Base-by-base conservation (phyloP, 371 early-diverging fungal species). In the Globomyces sp. region DNA sequence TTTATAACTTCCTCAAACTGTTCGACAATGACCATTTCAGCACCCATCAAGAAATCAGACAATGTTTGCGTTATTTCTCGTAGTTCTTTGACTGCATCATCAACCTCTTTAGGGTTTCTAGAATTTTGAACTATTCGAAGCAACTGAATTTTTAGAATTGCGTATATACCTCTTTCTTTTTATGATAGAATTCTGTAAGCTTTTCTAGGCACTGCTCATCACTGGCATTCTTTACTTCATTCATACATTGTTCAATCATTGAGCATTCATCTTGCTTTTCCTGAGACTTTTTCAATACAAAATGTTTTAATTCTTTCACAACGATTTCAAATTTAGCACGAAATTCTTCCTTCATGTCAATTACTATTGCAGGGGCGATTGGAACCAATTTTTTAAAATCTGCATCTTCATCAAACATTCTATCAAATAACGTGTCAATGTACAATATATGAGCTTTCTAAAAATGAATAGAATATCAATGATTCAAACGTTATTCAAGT, bases 1-100 rank as follows among this genome's bases (percentile, higher is more conserved):
- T 81, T 81, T 39, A 72, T 53, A 11, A 82, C 74, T 1, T 82
- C 81, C 58, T 84, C 84, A 57, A 80, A 81, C 63, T 81, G 82
- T 70, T 84, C 84, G 6, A 81, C 79, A 6, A 82, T 68, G 6
- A 67, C 67, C 80, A 84, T 76, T 67, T 84, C 84, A 11, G 67
- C 64, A 4, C 65, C 48, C 69, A 82, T 65, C 40, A 84, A 73
- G 1, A 49, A 41, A 65, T 82, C 80, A 6, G 78, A 79, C 6
- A 82, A 70, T 13, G 61, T 39, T n/a, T 45, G 5, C 10, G 74
- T 72, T 5, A 68, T 66, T 41, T 76, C 71, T 24, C 68, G 68
- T 36, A 81, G 71, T 6, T 47, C 53, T 49, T 72, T 71, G 57
- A 81, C 42, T 1, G 74, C 66, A 43, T 75, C 77, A 58, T 74